Evolutionary conservation across 2,329 filamentous ascomycete species (phyloP).

Genomic region (Ophiosphaerella narmari): DNA sequence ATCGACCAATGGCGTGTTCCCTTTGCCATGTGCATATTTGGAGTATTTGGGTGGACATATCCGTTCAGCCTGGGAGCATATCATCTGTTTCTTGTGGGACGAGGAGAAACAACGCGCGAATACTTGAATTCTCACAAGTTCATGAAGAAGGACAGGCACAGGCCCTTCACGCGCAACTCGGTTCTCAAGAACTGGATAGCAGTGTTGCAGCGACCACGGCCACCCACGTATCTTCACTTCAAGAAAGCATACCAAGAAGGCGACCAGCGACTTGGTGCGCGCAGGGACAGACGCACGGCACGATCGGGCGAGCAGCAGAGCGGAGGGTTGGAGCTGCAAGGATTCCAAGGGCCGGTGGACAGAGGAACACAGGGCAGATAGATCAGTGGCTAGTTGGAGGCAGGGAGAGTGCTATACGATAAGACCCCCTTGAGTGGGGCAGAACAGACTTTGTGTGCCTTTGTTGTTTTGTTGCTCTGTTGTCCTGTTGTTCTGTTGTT

Average conservation of each 20-base stretch:
- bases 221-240: constrained; percentile 88
- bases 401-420: no score
- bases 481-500: no score
- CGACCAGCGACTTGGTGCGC: constrained; percentile 78
- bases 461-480: no score
- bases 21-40: constrained; percentile 88
- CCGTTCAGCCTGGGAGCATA: constrained; percentile 83
- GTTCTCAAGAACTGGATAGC: constrained; percentile 77
- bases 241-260: constrained; percentile 77
- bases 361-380: constrained; percentile 17
- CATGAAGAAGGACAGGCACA: constrained; percentile 84
- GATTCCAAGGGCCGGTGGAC: constrained; percentile 40
- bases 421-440: no score
- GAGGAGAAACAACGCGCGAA: constrained; percentile 93
- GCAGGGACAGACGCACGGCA: constrained; percentile 57
- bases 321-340: constrained; percentile 72
- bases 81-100: constrained; percentile 86
- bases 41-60: constrained; percentile 74
- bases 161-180: constrained; percentile 82
- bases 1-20: constrained; percentile 75
- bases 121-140: constrained; percentile 98
- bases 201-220: constrained; percentile 80
- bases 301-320: constrained; percentile 58
- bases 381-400: neutral
- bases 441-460: no score